Conservation (phyloP, 1,284 basidiomycete species). For the Irpex sp. region DNA sequence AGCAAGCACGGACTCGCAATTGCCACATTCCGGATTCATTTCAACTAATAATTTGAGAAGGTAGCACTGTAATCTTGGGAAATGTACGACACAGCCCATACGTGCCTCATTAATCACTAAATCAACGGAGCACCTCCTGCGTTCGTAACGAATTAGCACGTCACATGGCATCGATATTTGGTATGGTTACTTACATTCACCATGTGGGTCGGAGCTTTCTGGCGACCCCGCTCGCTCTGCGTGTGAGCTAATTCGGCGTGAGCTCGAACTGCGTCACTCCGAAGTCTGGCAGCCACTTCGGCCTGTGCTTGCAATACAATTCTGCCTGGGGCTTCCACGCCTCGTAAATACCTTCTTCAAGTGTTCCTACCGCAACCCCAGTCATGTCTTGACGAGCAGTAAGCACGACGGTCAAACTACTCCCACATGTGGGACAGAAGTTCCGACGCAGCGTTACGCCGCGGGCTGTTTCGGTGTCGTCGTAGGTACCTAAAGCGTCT, state of each 20-base stretch:
- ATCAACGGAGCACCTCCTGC: no score
- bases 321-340: neutral
- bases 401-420: neutral
- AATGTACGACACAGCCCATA: no score
- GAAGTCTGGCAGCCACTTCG: conserved; percentile 1
- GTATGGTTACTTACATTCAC: no score
- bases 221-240: no score
- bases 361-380: neutral
- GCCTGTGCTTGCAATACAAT: neutral
- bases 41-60: no score
- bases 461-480: neutral
- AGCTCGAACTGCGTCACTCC: neutral
- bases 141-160: no score
- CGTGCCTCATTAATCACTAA: no score
- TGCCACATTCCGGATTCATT: no score
- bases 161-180: no score
- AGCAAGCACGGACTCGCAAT: no score
- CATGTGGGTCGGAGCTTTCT: no score
- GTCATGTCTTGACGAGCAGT: neutral
- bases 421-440: neutral
- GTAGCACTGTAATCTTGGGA: no score
- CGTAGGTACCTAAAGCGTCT: neutral
- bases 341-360: neutral
- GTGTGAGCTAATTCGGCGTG: neutral
- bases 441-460: neutral